These are phyloP conservation scores for Candida buenavistaensis DNA, from an alignment of 1,139 yeast genomes.

Conservation along the genomic window DNA sequence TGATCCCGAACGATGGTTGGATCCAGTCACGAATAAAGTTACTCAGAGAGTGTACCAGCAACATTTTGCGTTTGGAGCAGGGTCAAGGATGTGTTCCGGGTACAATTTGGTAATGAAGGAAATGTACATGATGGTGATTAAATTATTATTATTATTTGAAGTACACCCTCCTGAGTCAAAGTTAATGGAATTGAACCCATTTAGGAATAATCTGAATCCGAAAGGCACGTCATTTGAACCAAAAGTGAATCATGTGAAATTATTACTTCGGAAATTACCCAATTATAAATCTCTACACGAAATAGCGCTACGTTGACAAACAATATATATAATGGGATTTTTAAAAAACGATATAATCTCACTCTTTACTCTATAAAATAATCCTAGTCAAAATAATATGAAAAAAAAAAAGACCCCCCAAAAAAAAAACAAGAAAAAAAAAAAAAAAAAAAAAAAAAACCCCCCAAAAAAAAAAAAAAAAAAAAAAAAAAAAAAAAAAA, in stretches of 20 bases:
- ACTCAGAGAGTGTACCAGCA: conserved; percentile 17
- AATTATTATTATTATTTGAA: conserved; percentile 34
- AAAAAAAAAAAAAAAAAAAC: too few relatives aligned
- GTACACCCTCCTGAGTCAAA: conserved; percentile 40
- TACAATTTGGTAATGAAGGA: conserved; percentile 61
- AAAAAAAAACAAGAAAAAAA: too few relatives aligned
- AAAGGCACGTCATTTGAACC: conserved; percentile 65
- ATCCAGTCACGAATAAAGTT: conserved; percentile 20
- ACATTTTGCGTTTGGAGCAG: conserved; percentile 70
- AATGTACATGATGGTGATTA: conserved; percentile 45
- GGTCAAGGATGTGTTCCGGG: conserved; percentile 71
- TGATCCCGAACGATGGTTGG: conserved; percentile 60
- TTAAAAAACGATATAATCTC: too few relatives aligned
- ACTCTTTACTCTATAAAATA: too few relatives aligned
- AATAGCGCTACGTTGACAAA: conserved; percentile 1
- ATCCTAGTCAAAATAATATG: background rate
- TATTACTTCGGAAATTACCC: conserved; percentile 22
- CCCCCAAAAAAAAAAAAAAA: conserved; percentile 2
- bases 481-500: conserved; percentile 1
- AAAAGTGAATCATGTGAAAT: conserved; percentile 35
- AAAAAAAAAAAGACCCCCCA: background rate
- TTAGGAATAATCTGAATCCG: conserved; percentile 48
- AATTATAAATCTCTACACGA: conserved; percentile 23
- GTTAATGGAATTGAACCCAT: conserved; percentile 50
- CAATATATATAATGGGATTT: too few relatives aligned